These are phyloP conservation scores for Phytophthora citricola DNA, from an alignment of 352 stramenopile species.

Conservation along the genomic window DNA sequence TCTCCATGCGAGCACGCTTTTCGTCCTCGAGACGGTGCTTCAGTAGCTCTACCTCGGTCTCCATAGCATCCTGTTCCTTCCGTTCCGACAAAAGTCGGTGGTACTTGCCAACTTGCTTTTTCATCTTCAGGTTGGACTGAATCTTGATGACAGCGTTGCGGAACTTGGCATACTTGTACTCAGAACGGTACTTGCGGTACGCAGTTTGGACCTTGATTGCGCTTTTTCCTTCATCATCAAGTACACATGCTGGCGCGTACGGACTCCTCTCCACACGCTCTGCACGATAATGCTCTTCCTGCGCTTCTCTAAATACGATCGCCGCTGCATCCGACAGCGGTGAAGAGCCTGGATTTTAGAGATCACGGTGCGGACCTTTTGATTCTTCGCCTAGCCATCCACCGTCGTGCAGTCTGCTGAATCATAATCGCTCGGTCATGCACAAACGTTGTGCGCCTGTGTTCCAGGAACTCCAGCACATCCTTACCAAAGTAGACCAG, in stretches of 20 bases:
- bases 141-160: constrained; percentile 76
- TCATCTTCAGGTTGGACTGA: constrained; percentile 78
- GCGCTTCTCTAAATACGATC: constrained; percentile 52
- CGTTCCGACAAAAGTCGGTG: constrained; percentile 60
- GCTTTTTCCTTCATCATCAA: constrained; percentile 62
- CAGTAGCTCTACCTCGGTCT: constrained; percentile 75
- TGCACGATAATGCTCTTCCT: constrained; percentile 63
- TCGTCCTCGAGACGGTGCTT: constrained; percentile 84
- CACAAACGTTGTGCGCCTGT: constrained; percentile 71
- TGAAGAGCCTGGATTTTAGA: constrained; percentile 66
- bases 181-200: constrained; percentile 55
- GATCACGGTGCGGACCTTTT: constrained; percentile 61
- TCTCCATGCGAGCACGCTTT: constrained; percentile 72
- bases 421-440: constrained; percentile 73
- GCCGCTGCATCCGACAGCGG: constrained; percentile 51
- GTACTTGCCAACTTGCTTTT: constrained; percentile 80
- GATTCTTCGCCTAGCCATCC: constrained; percentile 61
- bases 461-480: constrained; percentile 92
- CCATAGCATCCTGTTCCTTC: constrained; percentile 77
- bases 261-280: constrained; percentile 77
- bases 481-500: constrained; percentile 95
- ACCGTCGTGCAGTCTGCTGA: constrained; percentile 60
- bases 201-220: constrained; percentile 66
- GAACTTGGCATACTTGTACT: constrained; percentile 62
- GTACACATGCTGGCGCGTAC: constrained; percentile 60